Percentiles rank a stretch among this genome's conserved stretches.
Evolutionary conservation across 163 green algal genomes (phyloP).

Genomic region (Prototheca cutis): DNA sequence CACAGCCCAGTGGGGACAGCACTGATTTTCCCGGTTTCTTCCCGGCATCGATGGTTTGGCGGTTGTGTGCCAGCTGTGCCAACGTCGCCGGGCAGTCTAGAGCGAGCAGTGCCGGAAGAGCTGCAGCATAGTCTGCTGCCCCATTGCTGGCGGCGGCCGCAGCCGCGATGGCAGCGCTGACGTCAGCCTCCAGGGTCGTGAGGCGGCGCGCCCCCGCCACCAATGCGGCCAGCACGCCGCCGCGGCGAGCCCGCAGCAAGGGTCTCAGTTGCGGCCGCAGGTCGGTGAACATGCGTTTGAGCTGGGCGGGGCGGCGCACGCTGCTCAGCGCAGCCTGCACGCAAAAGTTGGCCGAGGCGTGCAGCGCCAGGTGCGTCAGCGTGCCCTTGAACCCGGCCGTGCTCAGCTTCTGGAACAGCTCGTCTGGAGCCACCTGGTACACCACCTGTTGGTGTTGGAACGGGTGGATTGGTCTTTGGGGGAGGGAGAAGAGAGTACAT

Average conservation of each 20-base stretch:
- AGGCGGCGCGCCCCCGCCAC: constrained; percentile 41
- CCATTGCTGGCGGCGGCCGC: constrained; percentile 1
- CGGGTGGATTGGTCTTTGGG: no score
- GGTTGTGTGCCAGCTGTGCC: not conserved
- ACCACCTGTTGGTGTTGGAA: constrained; percentile 7
- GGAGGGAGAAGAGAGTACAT: no score
- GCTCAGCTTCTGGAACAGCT: constrained; percentile 40
- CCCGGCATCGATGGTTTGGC: not conserved
- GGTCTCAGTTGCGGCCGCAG: constrained; percentile 21
- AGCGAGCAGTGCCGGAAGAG: constrained; percentile 37
- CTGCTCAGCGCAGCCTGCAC: constrained; percentile 56
- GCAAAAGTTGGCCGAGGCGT: constrained; percentile 65
- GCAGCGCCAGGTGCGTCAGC: constrained; percentile 38
- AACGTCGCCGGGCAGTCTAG: constrained; percentile 40
- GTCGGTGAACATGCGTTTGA: constrained; percentile 41
- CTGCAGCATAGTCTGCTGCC: not conserved
- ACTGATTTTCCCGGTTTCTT: not conserved
- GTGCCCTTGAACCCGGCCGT: constrained; percentile 35
- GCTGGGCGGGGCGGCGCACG: constrained; percentile 27
- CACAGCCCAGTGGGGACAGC: constrained; percentile 50
- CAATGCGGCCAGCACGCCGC: constrained; percentile 62
- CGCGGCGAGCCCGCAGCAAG: constrained; percentile 42
- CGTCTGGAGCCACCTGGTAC: constrained; percentile 22
- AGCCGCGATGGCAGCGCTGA: constrained; percentile 16
- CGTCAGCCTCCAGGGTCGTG: constrained; percentile 33